phyloP scores from a whole-genome alignment of 2,329 filamentous ascomycete genomes.

The Metarhizium anisopliae region DNA sequence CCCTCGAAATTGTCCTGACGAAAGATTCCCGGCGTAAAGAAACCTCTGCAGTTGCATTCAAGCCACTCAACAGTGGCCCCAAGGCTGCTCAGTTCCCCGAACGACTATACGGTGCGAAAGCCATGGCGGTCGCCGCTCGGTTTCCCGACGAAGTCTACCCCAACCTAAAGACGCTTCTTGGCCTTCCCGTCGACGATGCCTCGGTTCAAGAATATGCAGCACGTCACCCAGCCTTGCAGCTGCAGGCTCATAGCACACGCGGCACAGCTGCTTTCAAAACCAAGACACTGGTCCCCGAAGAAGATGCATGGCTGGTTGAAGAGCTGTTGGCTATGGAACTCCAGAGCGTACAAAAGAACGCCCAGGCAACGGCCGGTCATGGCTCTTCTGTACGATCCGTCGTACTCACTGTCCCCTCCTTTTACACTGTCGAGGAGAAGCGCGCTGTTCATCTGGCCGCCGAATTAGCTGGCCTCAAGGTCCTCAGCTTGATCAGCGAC shows the following conservation, averaged over 20 bases:
- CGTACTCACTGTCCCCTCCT: conserved; percentile 83
- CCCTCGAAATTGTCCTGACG: conserved; percentile 93
- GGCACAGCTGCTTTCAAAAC: conserved; percentile 78
- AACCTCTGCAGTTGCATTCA: conserved; percentile 83
- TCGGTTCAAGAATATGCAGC: conserved; percentile 61
- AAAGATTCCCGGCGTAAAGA: conserved; percentile 98
- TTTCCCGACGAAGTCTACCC: conserved; percentile 92
- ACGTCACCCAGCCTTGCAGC: conserved; percentile 69
- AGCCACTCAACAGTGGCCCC: conserved; percentile 61
- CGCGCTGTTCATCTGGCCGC: conserved; percentile 77
- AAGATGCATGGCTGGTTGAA: conserved; percentile 70
- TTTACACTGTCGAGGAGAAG: conserved; percentile 86
- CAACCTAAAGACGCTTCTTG: conserved; percentile 87
- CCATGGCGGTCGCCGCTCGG: conserved; percentile 73
- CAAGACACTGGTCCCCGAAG: conserved; percentile 49
- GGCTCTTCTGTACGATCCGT: conserved; percentile 66
- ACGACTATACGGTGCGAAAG: conserved; percentile 84
- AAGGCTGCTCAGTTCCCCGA: conserved; percentile 69
- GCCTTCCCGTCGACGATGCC: conserved; percentile 53
- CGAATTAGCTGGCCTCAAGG: conserved; percentile 77
- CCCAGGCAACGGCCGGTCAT: conserved; percentile 71
- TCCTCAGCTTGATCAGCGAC: conserved; percentile 79
- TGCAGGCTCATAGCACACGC: conserved; percentile 50
- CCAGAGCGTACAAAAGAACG: conserved; percentile 83
- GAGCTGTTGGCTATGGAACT: conserved; percentile 95